These are phyloP conservation scores for Cyclocybe aegerita DNA, from an alignment of 768 basidiomycete species.

Conservation along the genomic window DNA sequence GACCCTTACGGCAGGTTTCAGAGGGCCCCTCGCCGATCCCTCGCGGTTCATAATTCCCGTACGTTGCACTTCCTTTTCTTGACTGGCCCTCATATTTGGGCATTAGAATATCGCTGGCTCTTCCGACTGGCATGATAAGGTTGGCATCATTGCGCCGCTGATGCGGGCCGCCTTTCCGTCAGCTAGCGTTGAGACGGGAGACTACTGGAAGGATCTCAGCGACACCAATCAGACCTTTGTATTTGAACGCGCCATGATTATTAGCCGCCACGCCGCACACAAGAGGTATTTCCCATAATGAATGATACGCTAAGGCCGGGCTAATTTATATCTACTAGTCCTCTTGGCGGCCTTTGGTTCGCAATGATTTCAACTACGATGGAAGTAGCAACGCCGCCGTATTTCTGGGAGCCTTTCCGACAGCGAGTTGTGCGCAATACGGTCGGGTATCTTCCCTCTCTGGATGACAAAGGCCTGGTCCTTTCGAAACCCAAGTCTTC, in stretches of 20 bases:
- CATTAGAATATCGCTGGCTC: slow-evolving; percentile 14
- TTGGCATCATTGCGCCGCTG: slow-evolving; percentile 62
- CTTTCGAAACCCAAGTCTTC: slow-evolving; percentile 4
- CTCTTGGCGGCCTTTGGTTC: slow-evolving; percentile 21
- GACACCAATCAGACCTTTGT: slow-evolving; percentile 46
- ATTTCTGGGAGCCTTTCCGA: slow-evolving; percentile 35
- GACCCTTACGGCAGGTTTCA: slow-evolving; percentile 9
- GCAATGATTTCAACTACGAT: slow-evolving; percentile 36
- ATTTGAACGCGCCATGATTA: slow-evolving; percentile 58
- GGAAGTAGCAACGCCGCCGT: slow-evolving; percentile 22
- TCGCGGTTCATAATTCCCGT: slow-evolving; percentile 35
- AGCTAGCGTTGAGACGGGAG: slow-evolving; percentile 52
- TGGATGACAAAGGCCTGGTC: slow-evolving; percentile 9
- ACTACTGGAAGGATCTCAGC: slow-evolving; percentile 65
- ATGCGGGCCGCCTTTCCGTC: slow-evolving; percentile 68
- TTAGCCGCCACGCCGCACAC: slow-evolving; percentile 65
- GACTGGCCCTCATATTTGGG: background rate
- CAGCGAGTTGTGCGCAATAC: slow-evolving; percentile 24
- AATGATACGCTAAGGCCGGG: too few relatives aligned
- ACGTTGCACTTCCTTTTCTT: slow-evolving; percentile 2
- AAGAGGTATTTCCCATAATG: slow-evolving; percentile 22
- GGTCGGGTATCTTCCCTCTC: slow-evolving; percentile 23
- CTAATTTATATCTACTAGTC: slow-evolving; percentile 16
- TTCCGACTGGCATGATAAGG: slow-evolving; percentile 55
- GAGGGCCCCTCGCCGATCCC: slow-evolving; percentile 19